These are phyloP conservation scores for Biscutella auriculata DNA, from an alignment of 441 rosid genomes.

Conservation along the genomic window DNA sequence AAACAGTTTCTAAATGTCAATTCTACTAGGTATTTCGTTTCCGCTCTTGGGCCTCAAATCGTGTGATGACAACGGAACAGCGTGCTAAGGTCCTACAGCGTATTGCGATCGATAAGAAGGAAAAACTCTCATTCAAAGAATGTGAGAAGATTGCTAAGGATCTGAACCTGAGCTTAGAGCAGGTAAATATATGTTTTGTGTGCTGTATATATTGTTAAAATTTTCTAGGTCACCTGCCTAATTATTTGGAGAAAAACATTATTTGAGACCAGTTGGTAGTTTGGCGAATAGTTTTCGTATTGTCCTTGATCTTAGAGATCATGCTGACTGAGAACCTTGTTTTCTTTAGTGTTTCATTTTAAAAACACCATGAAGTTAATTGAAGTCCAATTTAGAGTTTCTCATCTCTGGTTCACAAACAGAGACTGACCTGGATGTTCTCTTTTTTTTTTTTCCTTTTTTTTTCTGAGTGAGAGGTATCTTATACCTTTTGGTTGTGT, in stretches of 20 bases:
- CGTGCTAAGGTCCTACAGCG: slow-evolving; percentile 55
- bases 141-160: slow-evolving; percentile 80
- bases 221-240: background rate
- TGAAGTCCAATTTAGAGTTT: background rate
- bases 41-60: slow-evolving; percentile 71
- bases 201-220: slow-evolving; percentile 9
- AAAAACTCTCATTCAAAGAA: slow-evolving; percentile 58
- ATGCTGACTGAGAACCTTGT: slow-evolving; percentile 2
- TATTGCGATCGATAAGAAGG: slow-evolving; percentile 31
- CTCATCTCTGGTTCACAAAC: background rate
- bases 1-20: slow-evolving; percentile 14
- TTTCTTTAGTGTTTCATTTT: background rate
- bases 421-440: slow-evolving; percentile 10
- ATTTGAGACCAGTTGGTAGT: slow-evolving; percentile 1
- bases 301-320: slow-evolving; percentile 3
- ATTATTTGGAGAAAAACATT: background rate
- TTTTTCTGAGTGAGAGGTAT: slow-evolving; percentile 2
- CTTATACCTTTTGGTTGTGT: slow-evolving; percentile 14
- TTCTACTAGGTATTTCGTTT: slow-evolving; percentile 55
- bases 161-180: slow-evolving; percentile 72
- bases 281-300: background rate
- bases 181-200: slow-evolving; percentile 36
- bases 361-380: background rate
- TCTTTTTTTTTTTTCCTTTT: background rate
- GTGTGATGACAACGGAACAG: slow-evolving; percentile 76